Base-by-base conservation (phyloP, 2,329 filamentous ascomycete species). In the Xylariaceae sp. region DNA sequence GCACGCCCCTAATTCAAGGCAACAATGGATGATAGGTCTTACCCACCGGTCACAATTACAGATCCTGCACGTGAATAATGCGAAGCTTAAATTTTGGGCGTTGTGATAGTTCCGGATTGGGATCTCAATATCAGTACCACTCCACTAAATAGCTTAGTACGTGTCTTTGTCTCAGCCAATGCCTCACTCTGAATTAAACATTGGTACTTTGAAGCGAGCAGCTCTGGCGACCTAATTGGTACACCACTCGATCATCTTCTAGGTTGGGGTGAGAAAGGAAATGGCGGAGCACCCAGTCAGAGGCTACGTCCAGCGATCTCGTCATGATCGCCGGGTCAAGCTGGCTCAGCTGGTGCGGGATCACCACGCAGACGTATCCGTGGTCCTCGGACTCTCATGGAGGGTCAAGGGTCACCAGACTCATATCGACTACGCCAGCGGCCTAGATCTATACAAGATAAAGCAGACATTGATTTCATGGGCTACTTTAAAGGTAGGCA, bases 371-470 rank as follows among this genome's bases (percentile, higher is more conserved):
- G 49, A 64, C 21, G 10, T 60, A n/a, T 57, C 60, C 20, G 15
- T 66, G 3, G 33, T 64, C 4, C 23, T 66, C 8, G 62, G 63
- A 3, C 27, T 66, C 18, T 65, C 60, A 5, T 58, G 44, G 48
- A 46, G 58, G 8, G 23, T 59, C 27, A 53, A 41, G 2, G 53
- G 45, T 11, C 43, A 27, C 9, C 53, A 61, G 20, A 33, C 50
- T 6, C 62, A 66, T 16, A 8, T 63, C 35, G 64, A 67, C 43
- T 64, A 62, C 37, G 50, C 53, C 15, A 59, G 62, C 6, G 56
- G 60, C 0, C 27, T 66, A 23, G 54, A 64, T 35, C 54, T 50
- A 6, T 43, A 33, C 4, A 57, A 47, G 40, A 32, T 59, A 16
- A 10, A 10, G 11, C 30, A 13, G 15, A 33, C 9, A 2, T 5